Evolutionary conservation across 73 alveolate genomes (phyloP).

Genomic region (Tetrahymena malaccensis): DNA sequence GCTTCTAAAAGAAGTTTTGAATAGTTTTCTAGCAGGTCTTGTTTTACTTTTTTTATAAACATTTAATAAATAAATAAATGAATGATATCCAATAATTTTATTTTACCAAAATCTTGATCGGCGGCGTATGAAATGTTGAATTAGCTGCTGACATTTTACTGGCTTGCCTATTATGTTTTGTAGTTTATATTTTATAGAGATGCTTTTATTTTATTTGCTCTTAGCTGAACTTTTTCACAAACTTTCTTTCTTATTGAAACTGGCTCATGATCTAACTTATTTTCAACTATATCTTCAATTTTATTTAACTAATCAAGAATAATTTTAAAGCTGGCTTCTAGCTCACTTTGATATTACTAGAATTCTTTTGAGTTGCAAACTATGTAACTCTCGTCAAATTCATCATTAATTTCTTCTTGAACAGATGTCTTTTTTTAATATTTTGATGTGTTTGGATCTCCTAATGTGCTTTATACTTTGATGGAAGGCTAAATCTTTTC

Average conservation of each 20-base stretch:
- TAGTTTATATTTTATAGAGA: not conserved
- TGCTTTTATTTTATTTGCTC: not conserved
- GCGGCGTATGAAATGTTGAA: not conserved
- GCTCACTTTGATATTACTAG: not conserved
- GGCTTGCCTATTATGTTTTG: not conserved
- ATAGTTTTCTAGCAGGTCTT: not conserved
- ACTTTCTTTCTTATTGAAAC: not conserved
- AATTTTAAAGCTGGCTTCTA: not conserved
- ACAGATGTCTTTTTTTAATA: not conserved
- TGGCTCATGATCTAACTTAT: not conserved
- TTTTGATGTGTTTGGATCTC: not conserved
- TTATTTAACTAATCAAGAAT: not conserved
- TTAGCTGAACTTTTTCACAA: not conserved
- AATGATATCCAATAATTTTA: not conserved
- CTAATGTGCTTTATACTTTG: not conserved
- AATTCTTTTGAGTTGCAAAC: not conserved
- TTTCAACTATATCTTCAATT: not conserved
- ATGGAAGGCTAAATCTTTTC: not conserved
- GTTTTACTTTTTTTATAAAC: not conserved
- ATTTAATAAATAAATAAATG: not conserved
- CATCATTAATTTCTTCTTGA: not conserved
- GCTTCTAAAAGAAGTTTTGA: not conserved
- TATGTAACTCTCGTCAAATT: not conserved
- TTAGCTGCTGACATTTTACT: not conserved
- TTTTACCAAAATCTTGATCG: not conserved